Evolutionary conservation across 306 rosid species (phyloP), one percentile per base, ranked within the genome.

Genomic region (Trichosanthes cucumerina): DNA sequence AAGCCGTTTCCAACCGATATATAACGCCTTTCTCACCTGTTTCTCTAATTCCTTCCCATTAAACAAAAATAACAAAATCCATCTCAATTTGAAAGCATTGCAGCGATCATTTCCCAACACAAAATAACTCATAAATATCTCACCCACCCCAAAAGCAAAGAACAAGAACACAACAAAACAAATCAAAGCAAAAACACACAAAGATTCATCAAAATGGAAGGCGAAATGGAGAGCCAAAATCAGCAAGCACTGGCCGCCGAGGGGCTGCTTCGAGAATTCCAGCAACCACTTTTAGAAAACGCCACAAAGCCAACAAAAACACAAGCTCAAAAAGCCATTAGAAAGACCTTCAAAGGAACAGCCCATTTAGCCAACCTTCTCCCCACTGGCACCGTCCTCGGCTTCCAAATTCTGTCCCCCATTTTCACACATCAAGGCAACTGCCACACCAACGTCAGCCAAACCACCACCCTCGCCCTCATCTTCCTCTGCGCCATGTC

Each of bases 311-410:
- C 36, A 0, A 54, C 79, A 1, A 92, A 92, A 82, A 92, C 90
- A n/a, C 73, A 92, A 7, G 49, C 87, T 6, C 93, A 88, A 12
- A 90, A 83, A 52, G 89, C 89, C 39, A 78, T 89, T 8, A 83
- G 93, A 80, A 92, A 89, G 78, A 78, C 93, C 9, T 89, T 92
- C 85, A 92, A 92, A 82, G 88, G 89, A 12, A 85, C 96, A n/a
- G 83, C 93, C 7, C 86, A 90, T 72, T 78, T 92, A 78, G 76
- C 97, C 5, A 90, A 90, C 38, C 96, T 92, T 47, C 90, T 90
- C 6, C 93, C 97, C 26, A 92, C 93, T 1, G 97, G 97, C 43
- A 85, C 96, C 1, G 92, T 89, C 16, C 87, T 92, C 10, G 68
- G 83, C 41, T 90, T 89, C 77, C 93, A 92, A 66, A 78, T 87